Evolutionary conservation across 768 basidiomycete species (phyloP), one percentile per base, ranked within the genome.

Genomic region (Terana coerulea): DNA sequence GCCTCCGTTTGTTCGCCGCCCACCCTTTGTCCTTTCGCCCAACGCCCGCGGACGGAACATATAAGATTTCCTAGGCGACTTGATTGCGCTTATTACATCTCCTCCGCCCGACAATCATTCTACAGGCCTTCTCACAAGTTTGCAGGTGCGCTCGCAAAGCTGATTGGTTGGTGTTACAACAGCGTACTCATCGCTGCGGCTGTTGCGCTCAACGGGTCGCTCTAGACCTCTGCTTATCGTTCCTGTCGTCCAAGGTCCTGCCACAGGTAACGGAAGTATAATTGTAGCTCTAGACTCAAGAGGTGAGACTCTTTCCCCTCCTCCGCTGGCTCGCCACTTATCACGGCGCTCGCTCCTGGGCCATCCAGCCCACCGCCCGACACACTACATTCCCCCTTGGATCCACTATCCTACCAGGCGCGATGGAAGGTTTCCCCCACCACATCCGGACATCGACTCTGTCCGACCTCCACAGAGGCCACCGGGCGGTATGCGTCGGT

Each of bases 401-500:
- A 33, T 12, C 45, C 19, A 46, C 10, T 9, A 29, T 34, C 28
- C 28, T 21, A n/a, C 8, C 26, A 26, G n/a, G 15, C 39, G 19
- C 39, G n/a, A 21, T 21, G 39, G 39, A 44, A n/a, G n/a, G n/a
- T n/a, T n/a, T 29, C 41, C 40, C 19, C 30, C 42, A 5, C 25
- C 50, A 5, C 50, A 51, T 25, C 50, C 50, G 5, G 41, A 28
- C 33, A 28, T 45, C n/a, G 51, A 39, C 31, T n/a, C n/a, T n/a
- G n/a, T n/a, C n/a, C n/a, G 39, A 40, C 39, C 45, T n/a, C 7
- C 34, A 5, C 51, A 59, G 17, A 54, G 57, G 28, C 53, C 49
- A 19, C 59, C 63, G 3, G 59, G 56, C 12, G 61, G 53, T 30
- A 58, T 50, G 1, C 55, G 58, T 8, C 40, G 60, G 4, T 47